Evolutionary conservation across 441 rosid genomes (phyloP).

Genomic region (Pelargonium fulgidum): DNA sequence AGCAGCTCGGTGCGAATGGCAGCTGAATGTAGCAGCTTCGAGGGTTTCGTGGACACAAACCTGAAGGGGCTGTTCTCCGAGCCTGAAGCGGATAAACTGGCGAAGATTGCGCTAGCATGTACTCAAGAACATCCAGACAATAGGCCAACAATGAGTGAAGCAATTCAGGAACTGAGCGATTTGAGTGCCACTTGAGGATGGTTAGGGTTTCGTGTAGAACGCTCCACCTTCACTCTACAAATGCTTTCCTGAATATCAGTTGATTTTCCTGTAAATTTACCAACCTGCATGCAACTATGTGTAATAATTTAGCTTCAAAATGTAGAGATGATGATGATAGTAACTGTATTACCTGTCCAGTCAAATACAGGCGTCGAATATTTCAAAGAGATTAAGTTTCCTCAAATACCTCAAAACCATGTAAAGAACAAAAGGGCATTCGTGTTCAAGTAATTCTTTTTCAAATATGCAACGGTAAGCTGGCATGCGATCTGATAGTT

Average conservation of each 20-base stretch:
- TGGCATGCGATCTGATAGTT: too few relatives aligned
- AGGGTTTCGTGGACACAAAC: conserved; percentile 61
- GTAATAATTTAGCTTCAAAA: background rate
- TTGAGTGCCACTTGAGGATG: conserved; percentile 29
- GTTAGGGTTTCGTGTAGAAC: background rate
- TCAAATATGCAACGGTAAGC: too few relatives aligned
- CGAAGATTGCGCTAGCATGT: conserved; percentile 66
- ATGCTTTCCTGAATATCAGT: background rate
- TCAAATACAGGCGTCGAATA: too few relatives aligned
- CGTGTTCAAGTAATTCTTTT: background rate
- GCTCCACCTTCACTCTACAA: background rate
- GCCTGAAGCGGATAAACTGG: conserved; percentile 69
- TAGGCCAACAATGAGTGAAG: conserved; percentile 69
- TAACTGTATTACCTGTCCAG: too few relatives aligned
- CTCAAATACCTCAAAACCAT: background rate
- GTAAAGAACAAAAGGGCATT: background rate
- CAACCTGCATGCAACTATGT: background rate
- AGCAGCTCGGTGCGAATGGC: conserved; percentile 41
- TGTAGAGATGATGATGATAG: too few relatives aligned
- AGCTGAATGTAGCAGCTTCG: conserved; percentile 53
- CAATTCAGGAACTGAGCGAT: conserved; percentile 60
- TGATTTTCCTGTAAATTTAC: background rate
- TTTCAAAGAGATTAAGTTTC: background rate
- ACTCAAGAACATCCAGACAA: conserved; percentile 64
- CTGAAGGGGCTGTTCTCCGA: conserved; percentile 58